phyloP scores from a whole-genome alignment of 2,329 filamentous ascomycete species.

The Ascochyta rabiei region DNA sequence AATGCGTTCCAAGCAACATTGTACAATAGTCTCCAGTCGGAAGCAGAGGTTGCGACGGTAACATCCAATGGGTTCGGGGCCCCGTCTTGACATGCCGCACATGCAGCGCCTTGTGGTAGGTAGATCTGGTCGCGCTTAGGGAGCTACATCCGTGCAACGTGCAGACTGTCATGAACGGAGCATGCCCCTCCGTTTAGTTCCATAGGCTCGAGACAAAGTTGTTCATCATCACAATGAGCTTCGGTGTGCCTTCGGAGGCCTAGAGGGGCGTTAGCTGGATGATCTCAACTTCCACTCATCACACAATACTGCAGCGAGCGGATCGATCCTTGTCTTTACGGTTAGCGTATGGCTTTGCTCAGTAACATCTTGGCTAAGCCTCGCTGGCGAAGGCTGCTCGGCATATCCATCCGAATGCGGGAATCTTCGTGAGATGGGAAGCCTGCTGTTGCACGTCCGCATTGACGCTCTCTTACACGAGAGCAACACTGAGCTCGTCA shows the following conservation, averaged over 20 bases:
- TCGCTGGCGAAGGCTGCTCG: constrained; percentile 29
- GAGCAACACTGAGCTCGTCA: not conserved
- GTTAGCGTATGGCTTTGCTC: constrained; percentile 24
- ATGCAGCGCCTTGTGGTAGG: not conserved
- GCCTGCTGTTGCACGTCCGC: not conserved
- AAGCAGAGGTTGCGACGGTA: constrained; percentile 27
- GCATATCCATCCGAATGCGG: constrained; percentile 28
- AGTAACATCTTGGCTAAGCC: constrained; percentile 28
- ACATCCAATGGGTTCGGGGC: constrained; percentile 29
- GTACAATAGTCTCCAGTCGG: constrained; percentile 34
- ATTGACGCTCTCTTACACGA: not conserved
- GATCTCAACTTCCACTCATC: constrained; percentile 27
- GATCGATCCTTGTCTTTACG: constrained; percentile 41
- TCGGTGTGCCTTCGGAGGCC: constrained; percentile 6
- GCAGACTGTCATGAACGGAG: constrained; percentile 20
- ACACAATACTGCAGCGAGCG: constrained; percentile 30
- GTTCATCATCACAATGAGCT: not conserved
- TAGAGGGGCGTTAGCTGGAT: constrained; percentile 19
- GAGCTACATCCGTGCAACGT: not conserved
- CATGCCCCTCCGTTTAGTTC: constrained; percentile 31
- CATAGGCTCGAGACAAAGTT: constrained; percentile 3
- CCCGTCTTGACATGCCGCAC: constrained; percentile 5
- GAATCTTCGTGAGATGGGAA: not conserved
- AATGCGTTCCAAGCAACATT: constrained; percentile 33
- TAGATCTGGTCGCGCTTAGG: constrained; percentile 1